These are phyloP conservation scores for Leccinellum rugosiceps DNA, from an alignment of 768 basidiomycete genomes.

Conservation along the genomic window DNA sequence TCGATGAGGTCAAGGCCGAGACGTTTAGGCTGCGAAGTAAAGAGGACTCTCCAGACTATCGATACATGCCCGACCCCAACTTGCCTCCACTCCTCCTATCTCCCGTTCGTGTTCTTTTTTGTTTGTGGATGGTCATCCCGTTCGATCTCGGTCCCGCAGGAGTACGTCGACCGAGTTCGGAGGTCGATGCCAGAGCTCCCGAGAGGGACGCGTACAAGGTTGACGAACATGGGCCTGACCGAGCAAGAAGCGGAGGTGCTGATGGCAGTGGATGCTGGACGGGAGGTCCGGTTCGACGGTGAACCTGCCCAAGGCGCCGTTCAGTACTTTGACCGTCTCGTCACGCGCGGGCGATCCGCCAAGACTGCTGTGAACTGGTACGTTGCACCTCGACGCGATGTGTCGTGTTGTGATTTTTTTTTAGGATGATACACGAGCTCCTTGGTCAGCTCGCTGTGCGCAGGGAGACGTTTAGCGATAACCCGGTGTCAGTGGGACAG, in stretches of 20 bases:
- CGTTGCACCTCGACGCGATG: constrained; percentile 14
- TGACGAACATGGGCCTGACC: constrained; percentile 54
- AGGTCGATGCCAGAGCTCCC: constrained; percentile 75
- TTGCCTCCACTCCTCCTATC: constrained; percentile 68
- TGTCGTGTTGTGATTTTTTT: not conserved
- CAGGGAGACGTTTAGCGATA: constrained; percentile 52
- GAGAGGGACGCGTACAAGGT: constrained; percentile 51
- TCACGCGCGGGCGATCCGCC: constrained; percentile 48
- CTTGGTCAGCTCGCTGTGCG: constrained; percentile 71
- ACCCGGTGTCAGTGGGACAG: constrained; percentile 57
- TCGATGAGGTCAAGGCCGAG: constrained; percentile 75
- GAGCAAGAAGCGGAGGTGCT: constrained; percentile 72
- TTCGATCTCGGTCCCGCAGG: constrained; percentile 38
- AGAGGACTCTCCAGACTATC: constrained; percentile 93
- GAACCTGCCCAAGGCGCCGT: constrained; percentile 52
- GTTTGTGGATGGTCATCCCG: not conserved
- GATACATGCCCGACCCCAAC: constrained; percentile 98
- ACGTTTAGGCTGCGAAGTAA: constrained; percentile 85
- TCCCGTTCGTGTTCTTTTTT: constrained; percentile 34
- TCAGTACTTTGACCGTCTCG: constrained; percentile 75
- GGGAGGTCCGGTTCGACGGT: constrained; percentile 63
- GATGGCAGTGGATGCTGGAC: constrained; percentile 64
- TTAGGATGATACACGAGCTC: constrained; percentile 86
- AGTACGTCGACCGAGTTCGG: constrained; percentile 53
- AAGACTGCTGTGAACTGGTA: constrained; percentile 85